Evolutionary conservation across 495 filamentous ascomycete genomes (phyloP).

Genomic region (Lophium mytilinum): DNA sequence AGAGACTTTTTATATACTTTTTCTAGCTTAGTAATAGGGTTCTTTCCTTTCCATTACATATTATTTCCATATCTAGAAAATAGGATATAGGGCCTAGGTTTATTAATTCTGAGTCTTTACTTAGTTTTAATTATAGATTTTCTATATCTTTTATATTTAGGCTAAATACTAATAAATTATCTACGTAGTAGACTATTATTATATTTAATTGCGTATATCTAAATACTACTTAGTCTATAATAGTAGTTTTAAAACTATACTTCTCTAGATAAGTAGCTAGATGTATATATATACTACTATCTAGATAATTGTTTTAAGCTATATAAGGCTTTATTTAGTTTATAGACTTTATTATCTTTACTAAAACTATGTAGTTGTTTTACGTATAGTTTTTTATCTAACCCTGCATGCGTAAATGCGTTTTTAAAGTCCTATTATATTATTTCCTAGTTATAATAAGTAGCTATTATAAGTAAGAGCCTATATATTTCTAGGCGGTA

Average conservation of each 20-base stretch:
- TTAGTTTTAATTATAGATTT: neutral
- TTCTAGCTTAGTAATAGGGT: neutral
- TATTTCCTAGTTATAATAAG: slow-evolving; percentile 25
- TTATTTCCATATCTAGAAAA: neutral
- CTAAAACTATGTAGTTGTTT: no score
- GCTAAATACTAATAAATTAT: neutral
- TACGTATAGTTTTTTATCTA: no score
- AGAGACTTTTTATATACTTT: no score
- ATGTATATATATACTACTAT: slow-evolving; percentile 7
- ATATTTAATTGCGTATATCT: neutral
- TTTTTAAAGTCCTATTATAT: slow-evolving; percentile 28
- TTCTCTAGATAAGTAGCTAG: slow-evolving; percentile 3
- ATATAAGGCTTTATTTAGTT: slow-evolving; percentile 11
- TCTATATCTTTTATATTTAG: neutral
- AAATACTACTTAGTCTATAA: neutral
- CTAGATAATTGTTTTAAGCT: slow-evolving; percentile 20
- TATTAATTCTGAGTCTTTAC: neutral
- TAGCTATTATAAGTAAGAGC: slow-evolving; percentile 10
- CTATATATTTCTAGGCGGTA: slow-evolving; percentile 3
- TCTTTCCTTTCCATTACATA: neutral
- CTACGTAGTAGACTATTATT: neutral
- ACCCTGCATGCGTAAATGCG: no score
- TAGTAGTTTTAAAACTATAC: neutral
- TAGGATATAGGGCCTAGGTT: neutral
- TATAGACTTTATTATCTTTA: slow-evolving; percentile 2